Base-by-base conservation (phyloP, 768 basidiomycete genomes). In the Rhodotorula graminis region DNA sequence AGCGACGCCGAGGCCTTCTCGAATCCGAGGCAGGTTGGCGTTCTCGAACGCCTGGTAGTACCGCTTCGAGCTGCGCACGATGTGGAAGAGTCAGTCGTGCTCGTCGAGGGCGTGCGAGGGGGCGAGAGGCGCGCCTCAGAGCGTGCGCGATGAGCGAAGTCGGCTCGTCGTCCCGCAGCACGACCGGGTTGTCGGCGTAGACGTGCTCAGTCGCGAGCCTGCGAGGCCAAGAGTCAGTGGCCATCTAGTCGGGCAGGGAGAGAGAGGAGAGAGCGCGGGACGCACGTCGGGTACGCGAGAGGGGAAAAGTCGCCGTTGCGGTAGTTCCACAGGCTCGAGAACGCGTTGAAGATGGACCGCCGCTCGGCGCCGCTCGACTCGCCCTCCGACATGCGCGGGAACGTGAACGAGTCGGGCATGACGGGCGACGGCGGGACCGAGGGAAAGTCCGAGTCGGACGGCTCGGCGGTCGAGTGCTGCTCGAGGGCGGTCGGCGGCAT, bases 111-210 rank as follows among this genome's bases (percentile, higher is more conserved):
- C 62, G 12, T 9, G 18, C 3, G 25, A 57, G 44, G 29, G 33
- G 8, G 37, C 21, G 49, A 47, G 14, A 25, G 15, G 81, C 87
- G 77, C 78, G 92, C 92, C 90, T 91, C 61, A 99, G 82, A 11
- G 93, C 92, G 68, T 97, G 88, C 14, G 96, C 94, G 74, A 98
- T 93, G 78, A 98, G 96, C 27, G 95, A 97, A 0, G 94, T 96
- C 5, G 95, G 96, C 79, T 99, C 96, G 80, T 97, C 93, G 29
- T 93, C 93, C 29, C 95, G 86, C 29, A 99, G 90, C 63, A 97
- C 88, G 87, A 98, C 94, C 4, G 90, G 88, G 25, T 92, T 93
- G 78, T 95, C 94, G 50, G 91, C 86, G 82, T 96, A 97, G 61
- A 98, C 89, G 79, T 98, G 93, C 78, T 97, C 94, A 2, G 80